A percentile compares a stretch with the other conserved stretches of the same genome.
These are phyloP conservation scores for Westerdykella sp. DNA, from an alignment of 2,329 filamentous ascomycete species.

Conservation along the genomic window DNA sequence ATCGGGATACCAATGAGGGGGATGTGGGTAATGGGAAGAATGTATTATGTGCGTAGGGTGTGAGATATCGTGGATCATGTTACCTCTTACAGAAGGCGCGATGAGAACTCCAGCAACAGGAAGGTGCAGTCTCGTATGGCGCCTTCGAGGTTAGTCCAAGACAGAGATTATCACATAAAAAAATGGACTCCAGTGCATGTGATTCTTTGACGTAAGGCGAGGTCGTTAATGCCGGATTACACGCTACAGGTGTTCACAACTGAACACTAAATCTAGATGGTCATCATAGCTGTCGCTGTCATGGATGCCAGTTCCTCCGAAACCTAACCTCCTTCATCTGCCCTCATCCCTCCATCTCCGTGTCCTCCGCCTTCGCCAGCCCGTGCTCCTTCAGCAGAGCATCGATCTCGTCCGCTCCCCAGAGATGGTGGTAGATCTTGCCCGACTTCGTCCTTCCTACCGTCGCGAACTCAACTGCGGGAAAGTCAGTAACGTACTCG, in stretches of 20 bases:
- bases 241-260: neutral
- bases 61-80: too few relatives aligned
- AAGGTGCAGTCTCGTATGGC: too few relatives aligned
- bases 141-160: too few relatives aligned
- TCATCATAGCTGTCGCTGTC: slow-evolving; percentile 15
- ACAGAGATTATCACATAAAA: neutral
- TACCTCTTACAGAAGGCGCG: too few relatives aligned
- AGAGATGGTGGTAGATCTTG: slow-evolving; percentile 96
- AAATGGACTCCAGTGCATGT: neutral
- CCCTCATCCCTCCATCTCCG: slow-evolving; percentile 32
- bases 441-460: slow-evolving; percentile 92
- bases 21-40: slow-evolving; percentile 13
- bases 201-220: too few relatives aligned
- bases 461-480: slow-evolving; percentile 89
- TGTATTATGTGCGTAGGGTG: slow-evolving; percentile 15
- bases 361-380: slow-evolving; percentile 61
- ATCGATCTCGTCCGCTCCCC: slow-evolving; percentile 95
- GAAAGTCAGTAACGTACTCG: slow-evolving; percentile 15
- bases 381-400: slow-evolving; percentile 91
- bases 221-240: too few relatives aligned
- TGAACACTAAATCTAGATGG: slow-evolving; percentile 29
- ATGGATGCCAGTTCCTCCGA: slow-evolving; percentile 6
- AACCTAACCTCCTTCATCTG: neutral
- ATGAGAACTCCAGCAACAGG: too few relatives aligned
- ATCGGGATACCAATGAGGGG: slow-evolving; percentile 6